Conservation (phyloP, 169 alveolate species). For the Cryptosporidium parvum region DNA sequence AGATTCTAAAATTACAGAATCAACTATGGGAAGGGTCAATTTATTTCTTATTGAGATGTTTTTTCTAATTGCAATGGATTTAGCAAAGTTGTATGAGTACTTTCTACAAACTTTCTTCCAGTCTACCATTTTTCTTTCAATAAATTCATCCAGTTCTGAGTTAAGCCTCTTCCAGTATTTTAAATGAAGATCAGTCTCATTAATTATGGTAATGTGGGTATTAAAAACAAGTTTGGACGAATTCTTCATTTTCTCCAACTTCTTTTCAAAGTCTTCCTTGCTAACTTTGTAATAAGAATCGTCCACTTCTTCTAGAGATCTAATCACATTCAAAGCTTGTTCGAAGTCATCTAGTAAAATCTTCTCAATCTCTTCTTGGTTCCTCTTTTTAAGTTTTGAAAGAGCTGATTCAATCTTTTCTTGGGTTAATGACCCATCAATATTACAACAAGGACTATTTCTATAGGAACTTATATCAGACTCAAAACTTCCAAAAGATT, state of each 20-base stretch:
- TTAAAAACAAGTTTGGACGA: background rate
- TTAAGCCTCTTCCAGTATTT: constrained; percentile 3
- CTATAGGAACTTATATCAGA: constrained; percentile 11
- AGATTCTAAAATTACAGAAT: constrained; percentile 14
- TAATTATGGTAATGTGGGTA: constrained; percentile 12
- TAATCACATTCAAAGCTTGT: constrained; percentile 2
- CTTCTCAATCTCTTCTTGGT: constrained; percentile 36
- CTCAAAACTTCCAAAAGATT: background rate
- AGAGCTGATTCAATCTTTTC: constrained; percentile 31
- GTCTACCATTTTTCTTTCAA: background rate
- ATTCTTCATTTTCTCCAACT: constrained; percentile 12
- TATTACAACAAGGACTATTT: constrained; percentile 60
- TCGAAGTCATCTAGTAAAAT: constrained; percentile 21
- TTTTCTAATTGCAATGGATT: constrained; percentile 32
- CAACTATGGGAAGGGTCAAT: constrained; percentile 31
- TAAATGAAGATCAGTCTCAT: constrained; percentile 9
- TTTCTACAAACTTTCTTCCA: constrained; percentile 45
- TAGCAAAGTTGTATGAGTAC: constrained; percentile 24
- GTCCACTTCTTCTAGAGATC: constrained; percentile 1
- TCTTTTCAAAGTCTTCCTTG: constrained; percentile 31
- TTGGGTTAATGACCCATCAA: background rate
- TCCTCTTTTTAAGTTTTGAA: constrained; percentile 4
- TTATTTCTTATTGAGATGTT: constrained; percentile 57
- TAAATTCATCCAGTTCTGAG: constrained; percentile 22
- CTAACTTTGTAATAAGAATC: constrained; percentile 19